Percentiles rank a stretch among this genome's conserved stretches.
These are phyloP conservation scores for Pyrenula massariospora DNA, from an alignment of 495 filamentous ascomycete genomes.

Conservation along the genomic window DNA sequence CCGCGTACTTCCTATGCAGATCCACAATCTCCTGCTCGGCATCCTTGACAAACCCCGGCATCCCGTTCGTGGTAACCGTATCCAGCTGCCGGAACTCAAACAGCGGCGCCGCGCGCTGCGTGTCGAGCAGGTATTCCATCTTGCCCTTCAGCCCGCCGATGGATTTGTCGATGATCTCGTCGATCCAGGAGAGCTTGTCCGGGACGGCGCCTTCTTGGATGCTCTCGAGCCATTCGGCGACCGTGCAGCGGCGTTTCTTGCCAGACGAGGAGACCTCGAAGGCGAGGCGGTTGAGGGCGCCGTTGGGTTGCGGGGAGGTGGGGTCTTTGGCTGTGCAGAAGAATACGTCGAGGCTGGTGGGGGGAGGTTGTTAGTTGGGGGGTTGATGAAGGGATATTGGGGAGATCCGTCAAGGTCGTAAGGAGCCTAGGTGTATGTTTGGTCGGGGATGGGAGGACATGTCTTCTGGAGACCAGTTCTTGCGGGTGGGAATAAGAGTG, in stretches of 20 bases:
- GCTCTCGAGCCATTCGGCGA: conserved; percentile 7
- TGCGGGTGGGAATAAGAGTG: not conserved
- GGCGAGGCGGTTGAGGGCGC: no score
- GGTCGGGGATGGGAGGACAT: no score
- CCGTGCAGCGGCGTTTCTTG: not conserved
- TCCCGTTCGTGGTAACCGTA: not conserved
- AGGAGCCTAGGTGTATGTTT: no score
- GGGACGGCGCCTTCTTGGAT: not conserved
- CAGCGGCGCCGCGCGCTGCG: conserved; percentile 10
- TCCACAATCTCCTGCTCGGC: conserved; percentile 5
- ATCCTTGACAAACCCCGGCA: not conserved
- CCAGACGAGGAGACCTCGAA: not conserved
- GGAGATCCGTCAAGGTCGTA: no score
- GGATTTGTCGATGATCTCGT: conserved; percentile 6
- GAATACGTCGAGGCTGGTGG: no score
- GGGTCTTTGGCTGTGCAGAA: no score
- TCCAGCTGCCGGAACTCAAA: conserved; percentile 10
- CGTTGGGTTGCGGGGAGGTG: no score
- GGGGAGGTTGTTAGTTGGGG: no score
- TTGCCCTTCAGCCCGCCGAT: conserved; percentile 6
- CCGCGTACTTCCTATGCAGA: conserved; percentile 3
- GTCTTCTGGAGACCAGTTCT: no score
- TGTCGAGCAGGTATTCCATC: conserved; percentile 7
- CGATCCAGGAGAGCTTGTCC: conserved; percentile 6
- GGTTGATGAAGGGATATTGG: no score